Conservation (phyloP, 2,329 filamentous ascomycete species). For the Penicillium sp. region DNA sequence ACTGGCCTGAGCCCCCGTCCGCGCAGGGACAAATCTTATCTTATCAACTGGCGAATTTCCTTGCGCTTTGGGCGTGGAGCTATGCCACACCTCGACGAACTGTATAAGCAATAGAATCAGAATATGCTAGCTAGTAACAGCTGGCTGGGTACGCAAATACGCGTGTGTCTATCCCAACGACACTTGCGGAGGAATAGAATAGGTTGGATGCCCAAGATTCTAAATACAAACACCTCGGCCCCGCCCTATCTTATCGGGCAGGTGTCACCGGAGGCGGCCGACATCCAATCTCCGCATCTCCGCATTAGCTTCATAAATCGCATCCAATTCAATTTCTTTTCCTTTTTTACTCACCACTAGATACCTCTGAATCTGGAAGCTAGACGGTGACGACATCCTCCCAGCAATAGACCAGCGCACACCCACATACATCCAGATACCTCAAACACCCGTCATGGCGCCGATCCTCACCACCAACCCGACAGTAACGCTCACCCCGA, state of each 20-base stretch:
- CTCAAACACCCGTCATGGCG: conserved; percentile 25
- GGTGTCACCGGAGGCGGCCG: conserved; percentile 12
- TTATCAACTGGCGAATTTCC: not conserved
- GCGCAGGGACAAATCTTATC: not conserved
- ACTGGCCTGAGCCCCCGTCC: not conserved
- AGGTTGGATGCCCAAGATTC: not conserved
- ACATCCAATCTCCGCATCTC: not conserved
- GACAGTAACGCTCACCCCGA: conserved; percentile 52
- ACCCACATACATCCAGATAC: not conserved
- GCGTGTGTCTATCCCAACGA: too few species aligned
- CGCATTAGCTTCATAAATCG: conserved; percentile 3
- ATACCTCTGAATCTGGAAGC: not conserved
- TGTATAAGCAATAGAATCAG: too few species aligned
- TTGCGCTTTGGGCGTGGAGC: not conserved
- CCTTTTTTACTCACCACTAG: not conserved
- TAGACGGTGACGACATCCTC: not conserved
- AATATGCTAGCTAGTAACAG: too few species aligned
- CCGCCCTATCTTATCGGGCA: conserved; percentile 14
- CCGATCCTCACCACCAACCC: conserved; percentile 35
- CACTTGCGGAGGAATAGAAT: not conserved
- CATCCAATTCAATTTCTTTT: conserved; percentile 1
- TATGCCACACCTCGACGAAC: not conserved
- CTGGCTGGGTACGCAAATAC: too few species aligned
- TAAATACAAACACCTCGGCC: conserved; percentile 7
- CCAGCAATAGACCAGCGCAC: not conserved